Evolutionary conservation across 164 flowering plant species (phyloP), one percentile per base, ranked within the genome.

Genomic region (Piper betle): DNA sequence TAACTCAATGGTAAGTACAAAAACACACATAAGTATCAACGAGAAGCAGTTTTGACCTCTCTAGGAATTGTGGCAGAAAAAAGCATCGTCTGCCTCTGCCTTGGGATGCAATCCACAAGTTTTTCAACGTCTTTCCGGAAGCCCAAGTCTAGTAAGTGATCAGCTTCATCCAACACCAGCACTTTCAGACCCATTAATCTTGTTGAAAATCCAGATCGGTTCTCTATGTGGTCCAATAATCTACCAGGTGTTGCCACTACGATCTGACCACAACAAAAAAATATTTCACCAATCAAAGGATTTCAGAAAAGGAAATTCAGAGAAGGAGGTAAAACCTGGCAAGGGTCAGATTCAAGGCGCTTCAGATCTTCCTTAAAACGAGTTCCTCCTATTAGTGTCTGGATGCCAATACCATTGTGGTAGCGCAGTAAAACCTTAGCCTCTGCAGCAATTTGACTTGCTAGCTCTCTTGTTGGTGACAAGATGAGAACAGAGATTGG

Each of bases 161-260:
- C 96, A 69, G 96, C 97, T 80, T 94, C 99, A 77, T 94, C 99
- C 61, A 94, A 75, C 62, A 94, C 70, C 62, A 94, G 83, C 82
- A 91, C 72, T 72, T 88, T 81, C 71, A 87, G 69, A 70, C 88
- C 88, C 96, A 85, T 94, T 74, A 91, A 80, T 20, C 95, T 88
- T 53, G 71, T 75, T 37, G 99, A 85, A 55, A 94, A 69, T 25
- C 84, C 88, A 66, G 91, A 85, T 63, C 77, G 91, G 68, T 79
- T 83, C 73, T 94, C 97, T 20, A 94, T 69, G 69, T 91, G 99
- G 71, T 91, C 99, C 81, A 94, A 78, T 71, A 94, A 77, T 71
- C 97, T 82, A 66, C 97, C 97, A 73, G 97, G 97, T 52, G 96
- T 94, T 55, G 97, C 99, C 71, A 94, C 91, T 60, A 94, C 66